Evolutionary conservation across 176 grass and related monocot species (phyloP).

Genomic region (Avena sativa): DNA sequence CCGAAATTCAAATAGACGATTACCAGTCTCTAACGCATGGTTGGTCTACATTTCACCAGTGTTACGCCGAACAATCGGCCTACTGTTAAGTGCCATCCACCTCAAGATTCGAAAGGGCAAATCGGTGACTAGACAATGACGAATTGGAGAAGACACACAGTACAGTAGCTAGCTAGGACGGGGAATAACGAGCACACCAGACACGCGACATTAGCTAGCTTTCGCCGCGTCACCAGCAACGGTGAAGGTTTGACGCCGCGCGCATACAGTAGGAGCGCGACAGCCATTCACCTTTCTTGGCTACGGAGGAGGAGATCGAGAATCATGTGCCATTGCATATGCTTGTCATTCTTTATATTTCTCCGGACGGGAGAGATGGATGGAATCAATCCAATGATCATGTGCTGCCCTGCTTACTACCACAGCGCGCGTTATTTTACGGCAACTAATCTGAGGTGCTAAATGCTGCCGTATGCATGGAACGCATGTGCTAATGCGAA

Average conservation of each 20-base stretch:
- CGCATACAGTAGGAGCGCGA: background rate
- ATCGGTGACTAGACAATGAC: constrained; percentile 16
- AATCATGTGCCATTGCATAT: background rate
- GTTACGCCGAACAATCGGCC: background rate
- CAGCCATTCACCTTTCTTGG: background rate
- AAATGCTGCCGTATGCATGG: background rate
- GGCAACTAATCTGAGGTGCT: background rate
- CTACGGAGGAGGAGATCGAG: background rate
- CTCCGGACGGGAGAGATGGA: background rate
- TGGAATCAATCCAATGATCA: constrained; percentile 34
- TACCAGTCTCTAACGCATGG: background rate
- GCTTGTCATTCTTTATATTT: constrained; percentile 25
- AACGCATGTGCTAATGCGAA: constrained; percentile 12
- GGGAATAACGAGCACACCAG: constrained; percentile 28
- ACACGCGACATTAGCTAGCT: background rate
- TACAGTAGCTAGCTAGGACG: background rate
- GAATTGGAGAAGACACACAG: constrained; percentile 1
- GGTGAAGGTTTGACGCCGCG: constrained; percentile 39
- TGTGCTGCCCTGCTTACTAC: background rate
- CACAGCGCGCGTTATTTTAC: background rate
- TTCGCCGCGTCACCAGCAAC: constrained; percentile 47
- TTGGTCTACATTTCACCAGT: background rate
- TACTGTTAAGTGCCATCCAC: no score
- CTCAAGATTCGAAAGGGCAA: constrained; percentile 29
- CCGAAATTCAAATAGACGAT: background rate